These are phyloP conservation scores for Tetradesmus lagerheimii DNA, from an alignment of 139 green algal genomes.

Conservation along the genomic window DNA sequence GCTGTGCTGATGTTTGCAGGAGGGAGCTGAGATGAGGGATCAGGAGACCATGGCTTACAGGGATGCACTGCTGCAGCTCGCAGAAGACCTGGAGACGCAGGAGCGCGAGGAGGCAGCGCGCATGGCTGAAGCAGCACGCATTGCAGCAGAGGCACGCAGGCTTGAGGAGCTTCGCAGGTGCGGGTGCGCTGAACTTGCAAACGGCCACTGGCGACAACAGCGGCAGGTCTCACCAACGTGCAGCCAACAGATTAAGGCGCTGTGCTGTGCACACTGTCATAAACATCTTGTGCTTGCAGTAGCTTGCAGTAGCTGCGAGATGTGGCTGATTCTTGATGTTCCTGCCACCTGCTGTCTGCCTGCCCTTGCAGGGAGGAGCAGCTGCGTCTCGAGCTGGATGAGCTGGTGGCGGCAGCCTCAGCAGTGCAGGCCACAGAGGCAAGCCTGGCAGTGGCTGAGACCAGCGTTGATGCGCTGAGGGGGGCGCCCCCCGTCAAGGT, in stretches of 20 bases:
- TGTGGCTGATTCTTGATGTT: neutral
- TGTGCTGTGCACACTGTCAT: too few relatives aligned
- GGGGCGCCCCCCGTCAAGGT: conserved; percentile 27
- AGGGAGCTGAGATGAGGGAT: conserved; percentile 26
- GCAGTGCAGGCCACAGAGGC: conserved; percentile 33
- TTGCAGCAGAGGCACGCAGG: conserved; percentile 13
- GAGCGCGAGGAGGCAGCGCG: conserved; percentile 20
- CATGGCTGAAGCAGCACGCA: conserved; percentile 7
- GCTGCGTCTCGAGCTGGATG: conserved; percentile 22
- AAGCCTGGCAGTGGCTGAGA: neutral
- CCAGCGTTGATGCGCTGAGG: neutral
- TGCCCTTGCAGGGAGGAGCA: conserved; percentile 22
- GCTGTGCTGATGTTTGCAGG: neutral
- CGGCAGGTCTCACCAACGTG: neutral
- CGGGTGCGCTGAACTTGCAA: neutral
- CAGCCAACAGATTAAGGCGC: too few relatives aligned
- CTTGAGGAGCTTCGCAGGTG: conserved; percentile 21
- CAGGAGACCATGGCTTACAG: conserved; percentile 19
- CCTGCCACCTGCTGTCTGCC: neutral
- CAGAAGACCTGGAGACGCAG: conserved; percentile 10
- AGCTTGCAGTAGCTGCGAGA: too few relatives aligned
- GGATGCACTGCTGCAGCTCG: conserved; percentile 22
- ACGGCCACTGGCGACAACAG: neutral
- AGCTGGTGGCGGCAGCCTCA: conserved; percentile 26
- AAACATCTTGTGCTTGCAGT: too few relatives aligned